These are phyloP conservation scores for Naganishia vaughanmartiniae DNA, from an alignment of 768 basidiomycete genomes.

Conservation along the genomic window DNA sequence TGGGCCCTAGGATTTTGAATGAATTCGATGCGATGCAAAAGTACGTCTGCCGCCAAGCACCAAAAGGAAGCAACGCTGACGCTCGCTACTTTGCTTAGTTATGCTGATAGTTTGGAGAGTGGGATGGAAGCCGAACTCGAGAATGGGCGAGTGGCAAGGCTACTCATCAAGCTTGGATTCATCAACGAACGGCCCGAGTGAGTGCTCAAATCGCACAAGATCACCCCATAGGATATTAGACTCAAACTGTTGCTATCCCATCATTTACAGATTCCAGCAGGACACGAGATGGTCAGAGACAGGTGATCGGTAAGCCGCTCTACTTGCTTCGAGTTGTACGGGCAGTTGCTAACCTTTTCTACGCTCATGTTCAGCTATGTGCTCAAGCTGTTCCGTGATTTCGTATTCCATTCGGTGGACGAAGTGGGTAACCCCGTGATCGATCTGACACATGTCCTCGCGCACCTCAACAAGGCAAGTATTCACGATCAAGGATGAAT, in stretches of 20 bases:
- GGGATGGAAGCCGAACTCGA: slow-evolving; percentile 86
- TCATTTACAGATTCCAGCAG: slow-evolving; percentile 70
- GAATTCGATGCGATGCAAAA: slow-evolving; percentile 81
- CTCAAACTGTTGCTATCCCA: background rate
- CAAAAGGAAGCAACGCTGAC: background rate
- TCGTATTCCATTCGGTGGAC: slow-evolving; percentile 96
- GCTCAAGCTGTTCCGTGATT: slow-evolving; percentile 95
- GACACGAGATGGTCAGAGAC: slow-evolving; percentile 98
- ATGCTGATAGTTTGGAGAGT: slow-evolving; percentile 73
- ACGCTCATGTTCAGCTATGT: slow-evolving; percentile 60
- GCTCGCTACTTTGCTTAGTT: slow-evolving; percentile 55
- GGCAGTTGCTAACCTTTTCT: background rate
- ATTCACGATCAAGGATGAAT: background rate
- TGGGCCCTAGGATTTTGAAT: slow-evolving; percentile 66
- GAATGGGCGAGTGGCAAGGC: slow-evolving; percentile 83
- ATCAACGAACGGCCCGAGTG: slow-evolving; percentile 99
- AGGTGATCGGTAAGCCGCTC: slow-evolving; percentile 64
- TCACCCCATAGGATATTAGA: background rate
- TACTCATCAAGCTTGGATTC: slow-evolving; percentile 92
- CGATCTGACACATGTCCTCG: slow-evolving; percentile 84
- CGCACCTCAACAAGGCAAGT: slow-evolving; percentile 85
- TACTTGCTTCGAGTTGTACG: background rate
- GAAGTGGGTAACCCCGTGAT: slow-evolving; percentile 83
- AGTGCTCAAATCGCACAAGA: slow-evolving; percentile 47
- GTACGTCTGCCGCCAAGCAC: slow-evolving; percentile 55